phyloP scores from a whole-genome alignment of 179 eudicot species.

The Camellia oleifera region DNA sequence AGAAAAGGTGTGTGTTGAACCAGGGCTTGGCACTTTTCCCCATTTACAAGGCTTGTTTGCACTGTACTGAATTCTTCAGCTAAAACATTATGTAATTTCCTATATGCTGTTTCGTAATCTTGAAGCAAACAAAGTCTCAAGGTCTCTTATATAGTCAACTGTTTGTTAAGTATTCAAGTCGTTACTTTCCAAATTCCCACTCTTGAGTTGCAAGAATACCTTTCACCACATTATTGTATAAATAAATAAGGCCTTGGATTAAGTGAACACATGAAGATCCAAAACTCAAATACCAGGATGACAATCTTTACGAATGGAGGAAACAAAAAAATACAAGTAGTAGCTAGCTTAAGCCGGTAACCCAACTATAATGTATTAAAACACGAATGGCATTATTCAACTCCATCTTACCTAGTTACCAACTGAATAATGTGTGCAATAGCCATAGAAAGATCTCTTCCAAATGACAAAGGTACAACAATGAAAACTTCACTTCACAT shows the following conservation, averaged over 20 bases:
- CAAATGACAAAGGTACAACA: background rate
- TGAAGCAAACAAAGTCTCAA: background rate
- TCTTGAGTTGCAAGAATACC: background rate
- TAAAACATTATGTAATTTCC: background rate
- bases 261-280: background rate
- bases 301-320: background rate
- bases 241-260: background rate
- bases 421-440: background rate
- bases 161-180: slow-evolving; percentile 5
- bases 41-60: slow-evolving; percentile 2
- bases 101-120: background rate
- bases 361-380: background rate
- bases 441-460: background rate
- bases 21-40: background rate
- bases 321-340: background rate
- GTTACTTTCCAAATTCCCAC: background rate
- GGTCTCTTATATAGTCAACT: background rate
- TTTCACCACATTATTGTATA: background rate
- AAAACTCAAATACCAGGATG: background rate
- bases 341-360: background rate
- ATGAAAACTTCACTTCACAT: background rate
- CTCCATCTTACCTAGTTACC: background rate
- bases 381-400: background rate
- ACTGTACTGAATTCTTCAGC: background rate
- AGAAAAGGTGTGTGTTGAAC: background rate